phyloP scores from a whole-genome alignment of 1,139 yeast genomes.

The Kluyveromyces marxianus region DNA sequence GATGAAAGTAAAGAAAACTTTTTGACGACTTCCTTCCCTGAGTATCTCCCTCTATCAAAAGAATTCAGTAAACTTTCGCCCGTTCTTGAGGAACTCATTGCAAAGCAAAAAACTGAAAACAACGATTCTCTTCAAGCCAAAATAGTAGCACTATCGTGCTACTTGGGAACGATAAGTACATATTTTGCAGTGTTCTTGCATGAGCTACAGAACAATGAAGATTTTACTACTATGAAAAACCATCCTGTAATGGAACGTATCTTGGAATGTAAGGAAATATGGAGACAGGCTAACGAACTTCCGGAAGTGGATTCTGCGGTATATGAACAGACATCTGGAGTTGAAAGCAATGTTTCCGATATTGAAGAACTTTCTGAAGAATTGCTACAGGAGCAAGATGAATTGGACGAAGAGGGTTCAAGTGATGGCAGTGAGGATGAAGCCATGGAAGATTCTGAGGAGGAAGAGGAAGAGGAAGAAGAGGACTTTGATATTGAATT shows the following conservation, averaged over 20 bases:
- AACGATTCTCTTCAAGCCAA: constrained; percentile 42
- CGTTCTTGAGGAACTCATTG: constrained; percentile 33
- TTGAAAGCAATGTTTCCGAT: constrained; percentile 27
- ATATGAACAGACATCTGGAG: not conserved
- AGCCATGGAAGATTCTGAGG: constrained; percentile 16
- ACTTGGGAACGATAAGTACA: constrained; percentile 64
- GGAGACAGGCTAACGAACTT: constrained; percentile 69
- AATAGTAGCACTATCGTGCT: constrained; percentile 63
- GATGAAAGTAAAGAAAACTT: constrained; percentile 40
- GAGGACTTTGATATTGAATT: constrained; percentile 46
- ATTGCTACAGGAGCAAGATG: constrained; percentile 23
- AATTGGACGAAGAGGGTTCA: constrained; percentile 20
- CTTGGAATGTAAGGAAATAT: constrained; percentile 71
- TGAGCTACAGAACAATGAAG: constrained; percentile 47
- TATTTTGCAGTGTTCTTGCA: constrained; percentile 63
- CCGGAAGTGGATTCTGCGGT: constrained; percentile 28
- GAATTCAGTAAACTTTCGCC: constrained; percentile 50
- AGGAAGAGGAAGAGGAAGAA: constrained; percentile 30
- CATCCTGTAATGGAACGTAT: constrained; percentile 85
- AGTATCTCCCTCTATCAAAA: constrained; percentile 65
- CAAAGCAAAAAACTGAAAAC: constrained; percentile 15
- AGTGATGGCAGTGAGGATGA: constrained; percentile 20
- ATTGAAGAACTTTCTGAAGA: constrained; percentile 21
- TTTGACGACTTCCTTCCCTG: constrained; percentile 66
- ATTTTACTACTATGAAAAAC: constrained; percentile 62